A percentile compares a stretch with the other conserved stretches of the same genome.
Evolutionary conservation across 306 rosid species (phyloP).

Genomic region (Lupinus albus): DNA sequence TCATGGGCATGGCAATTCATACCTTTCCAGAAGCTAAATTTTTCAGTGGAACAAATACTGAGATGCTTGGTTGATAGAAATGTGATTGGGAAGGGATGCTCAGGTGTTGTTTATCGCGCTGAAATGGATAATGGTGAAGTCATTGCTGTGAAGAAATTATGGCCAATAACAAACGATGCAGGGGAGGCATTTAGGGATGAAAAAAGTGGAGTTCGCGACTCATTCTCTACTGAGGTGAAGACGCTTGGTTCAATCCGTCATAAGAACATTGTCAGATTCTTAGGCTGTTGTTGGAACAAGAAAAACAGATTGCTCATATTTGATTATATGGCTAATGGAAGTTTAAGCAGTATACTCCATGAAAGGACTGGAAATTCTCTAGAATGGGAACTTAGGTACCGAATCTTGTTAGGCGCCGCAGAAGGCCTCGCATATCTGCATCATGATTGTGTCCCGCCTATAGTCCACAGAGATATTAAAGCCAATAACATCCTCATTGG

Average conservation of each 20-base stretch:
- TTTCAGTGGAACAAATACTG: slow-evolving; percentile 75
- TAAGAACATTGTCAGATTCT: slow-evolving; percentile 87
- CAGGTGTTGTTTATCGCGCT: slow-evolving; percentile 88
- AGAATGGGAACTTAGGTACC: slow-evolving; percentile 93
- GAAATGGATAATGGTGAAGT: slow-evolving; percentile 73
- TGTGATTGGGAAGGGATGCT: slow-evolving; percentile 86
- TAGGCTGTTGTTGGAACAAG: slow-evolving; percentile 83
- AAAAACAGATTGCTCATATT: slow-evolving; percentile 80
- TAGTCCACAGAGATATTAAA: slow-evolving; percentile 93
- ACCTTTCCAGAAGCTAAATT: slow-evolving; percentile 88
- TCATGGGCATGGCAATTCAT: slow-evolving; percentile 92
- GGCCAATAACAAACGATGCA: slow-evolving; percentile 68
- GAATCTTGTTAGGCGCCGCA: slow-evolving; percentile 84
- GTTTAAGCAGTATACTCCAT: slow-evolving; percentile 79
- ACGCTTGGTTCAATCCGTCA: slow-evolving; percentile 88
- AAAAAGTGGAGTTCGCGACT: slow-evolving; percentile 74
- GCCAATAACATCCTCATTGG: slow-evolving; percentile 98
- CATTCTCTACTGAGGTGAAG: slow-evolving; percentile 81
- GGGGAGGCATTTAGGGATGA: slow-evolving; percentile 57
- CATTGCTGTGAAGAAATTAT: slow-evolving; percentile 92
- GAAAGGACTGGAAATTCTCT: slow-evolving; percentile 73
- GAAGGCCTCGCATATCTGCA: slow-evolving; percentile 92
- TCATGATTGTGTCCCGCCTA: slow-evolving; percentile 96
- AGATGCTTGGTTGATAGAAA: slow-evolving; percentile 74
- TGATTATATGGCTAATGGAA: slow-evolving; percentile 95